These are phyloP conservation scores for Botrytis paeoniae DNA, from an alignment of 2,329 filamentous ascomycete species.

Conservation along the genomic window DNA sequence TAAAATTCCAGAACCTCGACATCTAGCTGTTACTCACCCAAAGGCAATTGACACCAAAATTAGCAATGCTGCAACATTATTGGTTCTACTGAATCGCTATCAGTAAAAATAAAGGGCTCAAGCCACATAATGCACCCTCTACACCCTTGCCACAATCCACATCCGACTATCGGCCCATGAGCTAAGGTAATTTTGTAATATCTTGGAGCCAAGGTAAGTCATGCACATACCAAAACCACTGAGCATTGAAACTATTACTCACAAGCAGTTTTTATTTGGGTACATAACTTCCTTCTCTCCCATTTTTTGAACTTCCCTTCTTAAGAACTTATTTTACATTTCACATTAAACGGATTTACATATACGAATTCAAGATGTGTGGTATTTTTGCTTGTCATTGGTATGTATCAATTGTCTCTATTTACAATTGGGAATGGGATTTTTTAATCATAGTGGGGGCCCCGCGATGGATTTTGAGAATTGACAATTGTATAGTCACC, in stretches of 20 bases:
- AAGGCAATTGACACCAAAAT: neutral
- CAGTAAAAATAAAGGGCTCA: neutral
- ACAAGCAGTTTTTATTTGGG: neutral
- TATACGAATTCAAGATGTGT: conserved; percentile 26
- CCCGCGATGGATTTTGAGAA: conserved; percentile 41
- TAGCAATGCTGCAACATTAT: neutral
- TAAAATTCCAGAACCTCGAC: neutral
- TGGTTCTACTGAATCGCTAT: neutral
- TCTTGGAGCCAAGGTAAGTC: neutral
- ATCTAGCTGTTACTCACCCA: neutral
- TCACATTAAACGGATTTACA: neutral
- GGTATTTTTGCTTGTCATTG: conserved; percentile 79
- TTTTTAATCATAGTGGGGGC: conserved; percentile 20
- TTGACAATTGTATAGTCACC: conserved; percentile 50
- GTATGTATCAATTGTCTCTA: conserved; percentile 17
- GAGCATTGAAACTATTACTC: conserved; percentile 10
- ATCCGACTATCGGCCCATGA: conserved; percentile 13
- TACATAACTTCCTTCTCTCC: neutral
- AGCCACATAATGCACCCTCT: neutral
- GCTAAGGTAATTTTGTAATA: conserved; percentile 8
- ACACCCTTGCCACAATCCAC: neutral
- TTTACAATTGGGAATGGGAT: neutral
- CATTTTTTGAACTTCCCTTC: neutral
- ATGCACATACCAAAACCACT: conserved; percentile 7
- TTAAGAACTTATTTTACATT: neutral